Conservation (phyloP, 2,329 filamentous ascomycete genomes). For the Sporothrix phasma region DNA sequence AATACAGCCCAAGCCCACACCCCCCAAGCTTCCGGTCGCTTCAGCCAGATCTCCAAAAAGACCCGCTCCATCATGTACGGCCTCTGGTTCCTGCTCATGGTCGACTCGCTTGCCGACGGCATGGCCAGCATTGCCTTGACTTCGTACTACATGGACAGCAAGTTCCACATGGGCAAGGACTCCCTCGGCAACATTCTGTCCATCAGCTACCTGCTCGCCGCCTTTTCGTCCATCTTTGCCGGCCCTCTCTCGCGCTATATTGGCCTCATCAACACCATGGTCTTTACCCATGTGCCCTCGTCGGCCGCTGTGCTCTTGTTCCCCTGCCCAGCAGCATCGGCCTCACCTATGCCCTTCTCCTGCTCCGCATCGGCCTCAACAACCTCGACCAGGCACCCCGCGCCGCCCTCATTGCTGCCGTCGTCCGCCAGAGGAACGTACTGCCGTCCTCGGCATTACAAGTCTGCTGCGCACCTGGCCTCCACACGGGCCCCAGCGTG, state of each 20-base stretch:
- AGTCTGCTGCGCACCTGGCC: constrained; percentile 50
- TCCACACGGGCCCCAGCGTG: constrained; percentile 44
- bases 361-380: constrained; percentile 52
- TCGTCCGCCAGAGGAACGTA: constrained; percentile 56
- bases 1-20: neutral
- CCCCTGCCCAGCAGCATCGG: constrained; percentile 40
- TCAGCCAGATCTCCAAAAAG: constrained; percentile 46
- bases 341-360: constrained; percentile 44
- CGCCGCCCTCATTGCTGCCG: constrained; percentile 55
- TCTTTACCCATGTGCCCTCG: constrained; percentile 52
- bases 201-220: constrained; percentile 42
- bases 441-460: constrained; percentile 62
- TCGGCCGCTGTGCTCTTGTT: constrained; percentile 52
- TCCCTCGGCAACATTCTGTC: constrained; percentile 51
- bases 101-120: constrained; percentile 56
- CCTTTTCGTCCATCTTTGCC: constrained; percentile 45
- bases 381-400: constrained; percentile 61
- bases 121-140: constrained; percentile 52
- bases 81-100: constrained; percentile 53
- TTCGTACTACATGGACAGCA: constrained; percentile 47
- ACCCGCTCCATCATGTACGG: constrained; percentile 52
- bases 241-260: constrained; percentile 48
- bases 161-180: constrained; percentile 46
- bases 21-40: constrained; percentile 24
- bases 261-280: constrained; percentile 56